Evolutionary conservation across 2,329 filamentous ascomycete genomes (phyloP).

Genomic region (Camptophora hylomeconis): DNA sequence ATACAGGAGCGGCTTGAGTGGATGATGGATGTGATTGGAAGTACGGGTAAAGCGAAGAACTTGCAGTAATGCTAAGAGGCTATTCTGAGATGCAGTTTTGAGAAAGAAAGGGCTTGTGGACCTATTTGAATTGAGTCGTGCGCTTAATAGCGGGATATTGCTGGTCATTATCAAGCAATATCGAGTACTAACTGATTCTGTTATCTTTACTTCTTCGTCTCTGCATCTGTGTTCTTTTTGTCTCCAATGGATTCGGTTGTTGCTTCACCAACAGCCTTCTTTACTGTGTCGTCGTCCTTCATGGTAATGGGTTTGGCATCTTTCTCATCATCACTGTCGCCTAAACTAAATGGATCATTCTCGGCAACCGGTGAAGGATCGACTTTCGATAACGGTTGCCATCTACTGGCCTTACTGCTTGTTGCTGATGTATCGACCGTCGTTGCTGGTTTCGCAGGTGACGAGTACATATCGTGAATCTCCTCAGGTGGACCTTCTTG

Average conservation of each 20-base stretch:
- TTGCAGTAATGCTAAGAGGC: too few relatives aligned
- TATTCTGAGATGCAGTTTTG: too few relatives aligned
- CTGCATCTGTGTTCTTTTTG: conserved; percentile 48
- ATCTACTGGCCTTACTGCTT: conserved; percentile 70
- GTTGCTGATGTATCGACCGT: conserved; percentile 31
- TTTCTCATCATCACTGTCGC: conserved; percentile 88
- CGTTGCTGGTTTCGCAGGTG: conserved; percentile 45
- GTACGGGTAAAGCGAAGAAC: conserved; percentile 25
- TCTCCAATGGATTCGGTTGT: conserved; percentile 8
- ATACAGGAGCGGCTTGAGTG: conserved; percentile 45
- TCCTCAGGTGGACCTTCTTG: conserved; percentile 60
- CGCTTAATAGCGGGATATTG: too few relatives aligned
- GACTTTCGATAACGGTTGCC: conserved; percentile 82
- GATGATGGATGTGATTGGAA: conserved; percentile 40
- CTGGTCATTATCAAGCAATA: too few relatives aligned
- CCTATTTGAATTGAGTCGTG: too few relatives aligned
- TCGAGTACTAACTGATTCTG: too few relatives aligned
- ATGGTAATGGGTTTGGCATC: conserved; percentile 56
- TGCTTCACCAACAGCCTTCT: conserved; percentile 36
- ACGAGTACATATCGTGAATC: conserved; percentile 60
- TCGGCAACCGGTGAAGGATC: conserved; percentile 76
- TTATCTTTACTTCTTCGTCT: conserved; percentile 31
- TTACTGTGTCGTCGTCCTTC: conserved; percentile 35
- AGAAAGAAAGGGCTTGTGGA: too few relatives aligned
- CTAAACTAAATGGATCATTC: conserved; percentile 91